Evolutionary conservation across 78 protist genomes (phyloP), one percentile per base, ranked within the genome.

Genomic region (Dictyostelium purpureum): DNA sequence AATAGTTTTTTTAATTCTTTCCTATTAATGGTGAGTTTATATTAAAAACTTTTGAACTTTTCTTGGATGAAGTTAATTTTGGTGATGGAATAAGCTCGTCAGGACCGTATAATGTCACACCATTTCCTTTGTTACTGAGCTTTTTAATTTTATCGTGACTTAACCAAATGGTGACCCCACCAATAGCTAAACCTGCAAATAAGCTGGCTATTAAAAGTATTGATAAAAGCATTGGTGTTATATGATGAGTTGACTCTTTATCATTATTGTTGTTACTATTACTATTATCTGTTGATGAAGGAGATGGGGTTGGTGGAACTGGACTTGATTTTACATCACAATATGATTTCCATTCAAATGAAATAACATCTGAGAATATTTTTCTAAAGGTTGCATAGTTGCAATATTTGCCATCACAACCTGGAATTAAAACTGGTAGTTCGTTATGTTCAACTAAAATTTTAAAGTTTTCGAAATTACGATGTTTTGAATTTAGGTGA

Each of bases 341-440:
- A 57, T 70, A 83, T 6, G 76, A 11, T 37, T 74, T 40, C 80
- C 79, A 83, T 42, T 66, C 38, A 52, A 81, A 81, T 42, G 4
- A 7, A 1, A 33, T 21, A 42, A 75, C 79, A 19, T 71, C 42
- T 51, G n/a, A 11, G 31, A 70, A 83, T 3, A 56, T 4, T 52
- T 28, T 28, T 52, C 40, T 69, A 42, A 83, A 83, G 40, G 24
- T 47, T 26, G 16, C 35, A 71, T 83, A 83, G n/a, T 83, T 45
- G 24, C 90, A 83, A 52, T 71, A 83, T 9, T 71, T n/a, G 54
- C 56, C 73, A 18, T 83, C 90, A 83, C 90, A 83, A 57, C 90
- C 90, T 31, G 90, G 90, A 9, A 83, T 57, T 21, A 38, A 38
- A 18, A 71, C 43, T 33, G 77, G 70, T 31, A 83, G 11, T 43